Evolutionary conservation across 1,139 yeast species (phyloP).

Genomic region (Yamadazyma sp.): DNA sequence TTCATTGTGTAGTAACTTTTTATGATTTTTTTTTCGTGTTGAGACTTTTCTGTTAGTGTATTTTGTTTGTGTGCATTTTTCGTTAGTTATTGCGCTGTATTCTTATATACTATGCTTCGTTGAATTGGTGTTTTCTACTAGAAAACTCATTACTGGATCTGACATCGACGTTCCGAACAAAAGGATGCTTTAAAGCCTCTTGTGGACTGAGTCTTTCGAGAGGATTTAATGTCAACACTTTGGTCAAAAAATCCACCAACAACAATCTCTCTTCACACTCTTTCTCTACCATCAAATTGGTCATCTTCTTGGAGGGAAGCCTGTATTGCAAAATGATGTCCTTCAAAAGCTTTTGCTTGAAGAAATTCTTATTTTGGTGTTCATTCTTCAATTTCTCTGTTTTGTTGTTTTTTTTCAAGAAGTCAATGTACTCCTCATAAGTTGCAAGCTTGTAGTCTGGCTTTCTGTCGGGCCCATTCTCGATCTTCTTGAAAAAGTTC

Average conservation of each 20-base stretch:
- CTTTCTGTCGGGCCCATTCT: slow-evolving; percentile 27
- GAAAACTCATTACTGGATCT: background rate
- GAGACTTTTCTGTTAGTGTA: background rate
- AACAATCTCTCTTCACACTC: slow-evolving; percentile 74
- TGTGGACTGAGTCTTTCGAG: slow-evolving; percentile 96
- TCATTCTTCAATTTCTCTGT: slow-evolving; percentile 59
- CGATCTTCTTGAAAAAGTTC: slow-evolving; percentile 59
- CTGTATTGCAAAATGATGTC: slow-evolving; percentile 78
- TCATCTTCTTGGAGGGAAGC: slow-evolving; percentile 73
- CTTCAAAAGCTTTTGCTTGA: slow-evolving; percentile 66
- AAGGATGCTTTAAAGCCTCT: slow-evolving; percentile 91
- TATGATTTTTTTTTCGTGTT: background rate
- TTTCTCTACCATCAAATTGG: slow-evolving; percentile 58
- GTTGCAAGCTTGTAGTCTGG: slow-evolving; percentile 32
- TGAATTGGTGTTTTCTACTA: slow-evolving; percentile 2
- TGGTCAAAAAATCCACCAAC: slow-evolving; percentile 74
- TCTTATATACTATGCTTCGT: slow-evolving; percentile 6
- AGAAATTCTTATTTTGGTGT: slow-evolving; percentile 81
- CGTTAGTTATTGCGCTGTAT: no score
- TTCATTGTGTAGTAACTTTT: slow-evolving; percentile 58
- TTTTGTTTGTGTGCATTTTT: background rate
- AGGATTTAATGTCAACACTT: slow-evolving; percentile 82
- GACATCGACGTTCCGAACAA: slow-evolving; percentile 43
- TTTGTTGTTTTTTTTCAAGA: slow-evolving; percentile 27
- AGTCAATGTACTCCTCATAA: slow-evolving; percentile 40